Evolutionary conservation across 108 stramenopile genomes (phyloP).

Genomic region (Cylindrotheca closterium): DNA sequence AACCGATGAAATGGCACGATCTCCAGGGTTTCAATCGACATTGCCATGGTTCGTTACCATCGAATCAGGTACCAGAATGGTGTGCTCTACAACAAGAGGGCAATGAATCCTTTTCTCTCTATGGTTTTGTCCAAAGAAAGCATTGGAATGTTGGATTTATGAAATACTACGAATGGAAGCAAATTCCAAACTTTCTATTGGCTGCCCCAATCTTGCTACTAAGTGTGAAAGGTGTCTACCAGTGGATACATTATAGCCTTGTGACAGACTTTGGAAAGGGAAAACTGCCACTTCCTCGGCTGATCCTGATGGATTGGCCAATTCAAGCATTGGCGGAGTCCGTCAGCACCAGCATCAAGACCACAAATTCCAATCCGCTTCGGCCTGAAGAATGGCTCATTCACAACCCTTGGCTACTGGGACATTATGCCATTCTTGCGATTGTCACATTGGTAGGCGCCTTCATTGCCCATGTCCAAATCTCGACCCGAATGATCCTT

Average conservation of each 20-base stretch:
- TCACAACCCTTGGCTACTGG: conserved; percentile 37
- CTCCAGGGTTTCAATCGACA: conserved; percentile 47
- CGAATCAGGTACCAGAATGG: conserved; percentile 21
- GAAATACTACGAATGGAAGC: conserved; percentile 73
- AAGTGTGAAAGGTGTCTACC: conserved; percentile 34
- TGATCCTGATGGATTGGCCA: conserved; percentile 26
- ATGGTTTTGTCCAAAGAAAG: conserved; percentile 69
- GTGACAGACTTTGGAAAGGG: conserved; percentile 25
- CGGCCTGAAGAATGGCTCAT: neutral
- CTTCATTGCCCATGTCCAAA: conserved; percentile 81
- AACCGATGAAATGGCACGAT: conserved; percentile 64
- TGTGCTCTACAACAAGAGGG: conserved; percentile 18
- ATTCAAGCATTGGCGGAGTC: conserved; percentile 28
- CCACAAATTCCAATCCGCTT: neutral
- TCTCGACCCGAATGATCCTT: conserved; percentile 80
- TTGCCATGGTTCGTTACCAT: conserved; percentile 34
- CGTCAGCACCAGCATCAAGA: neutral
- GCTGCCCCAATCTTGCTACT: conserved; percentile 63
- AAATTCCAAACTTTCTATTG: conserved; percentile 84
- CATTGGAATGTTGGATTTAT: conserved; percentile 90
- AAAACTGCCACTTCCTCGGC: conserved; percentile 9
- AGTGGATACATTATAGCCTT: conserved; percentile 63
- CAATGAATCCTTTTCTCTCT: conserved; percentile 59
- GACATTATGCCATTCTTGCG: conserved; percentile 75
- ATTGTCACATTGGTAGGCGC: conserved; percentile 54